These are phyloP conservation scores for Aspergillus quadrilineatus DNA, from an alignment of 2,329 filamentous ascomycete genomes.

Conservation along the genomic window DNA sequence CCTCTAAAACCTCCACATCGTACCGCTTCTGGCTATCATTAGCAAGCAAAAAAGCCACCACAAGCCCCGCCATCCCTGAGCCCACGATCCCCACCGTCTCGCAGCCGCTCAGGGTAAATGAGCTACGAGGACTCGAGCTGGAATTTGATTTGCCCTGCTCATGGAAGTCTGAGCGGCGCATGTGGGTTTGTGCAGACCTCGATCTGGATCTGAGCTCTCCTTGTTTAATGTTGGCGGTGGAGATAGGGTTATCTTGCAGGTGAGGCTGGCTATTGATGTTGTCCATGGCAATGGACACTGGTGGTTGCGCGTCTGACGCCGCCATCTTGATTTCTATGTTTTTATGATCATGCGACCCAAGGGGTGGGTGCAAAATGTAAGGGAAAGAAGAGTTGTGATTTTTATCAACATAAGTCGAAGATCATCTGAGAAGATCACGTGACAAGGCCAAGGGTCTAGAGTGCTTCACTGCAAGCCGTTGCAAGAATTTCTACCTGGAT, in stretches of 20 bases:
- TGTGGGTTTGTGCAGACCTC: neutral
- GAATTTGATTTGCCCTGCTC: neutral
- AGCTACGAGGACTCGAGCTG: neutral
- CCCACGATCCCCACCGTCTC: conserved; percentile 47
- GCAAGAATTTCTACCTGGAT: neutral
- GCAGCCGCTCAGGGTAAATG: neutral
- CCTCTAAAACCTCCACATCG: conserved; percentile 10
- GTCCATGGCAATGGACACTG: neutral
- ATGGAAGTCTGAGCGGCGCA: neutral
- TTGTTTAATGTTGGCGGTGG: neutral
- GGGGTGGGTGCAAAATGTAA: neutral
- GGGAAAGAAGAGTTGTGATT: neutral
- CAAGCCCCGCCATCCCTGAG: conserved; percentile 51
- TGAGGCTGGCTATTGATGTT: neutral
- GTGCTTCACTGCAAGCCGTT: neutral
- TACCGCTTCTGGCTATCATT: conserved; percentile 43
- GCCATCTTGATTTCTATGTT: neutral
- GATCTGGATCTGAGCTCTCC: neutral
- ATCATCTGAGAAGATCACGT: neutral
- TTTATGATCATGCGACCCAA: neutral
- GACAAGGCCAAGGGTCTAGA: neutral
- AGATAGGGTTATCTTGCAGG: neutral
- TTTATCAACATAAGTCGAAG: neutral
- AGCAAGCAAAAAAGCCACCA: conserved; percentile 47
- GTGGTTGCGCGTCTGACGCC: neutral